Evolutionary conservation across 2,329 filamentous ascomycete genomes (phyloP).

Genomic region (Exophiala mesophila): DNA sequence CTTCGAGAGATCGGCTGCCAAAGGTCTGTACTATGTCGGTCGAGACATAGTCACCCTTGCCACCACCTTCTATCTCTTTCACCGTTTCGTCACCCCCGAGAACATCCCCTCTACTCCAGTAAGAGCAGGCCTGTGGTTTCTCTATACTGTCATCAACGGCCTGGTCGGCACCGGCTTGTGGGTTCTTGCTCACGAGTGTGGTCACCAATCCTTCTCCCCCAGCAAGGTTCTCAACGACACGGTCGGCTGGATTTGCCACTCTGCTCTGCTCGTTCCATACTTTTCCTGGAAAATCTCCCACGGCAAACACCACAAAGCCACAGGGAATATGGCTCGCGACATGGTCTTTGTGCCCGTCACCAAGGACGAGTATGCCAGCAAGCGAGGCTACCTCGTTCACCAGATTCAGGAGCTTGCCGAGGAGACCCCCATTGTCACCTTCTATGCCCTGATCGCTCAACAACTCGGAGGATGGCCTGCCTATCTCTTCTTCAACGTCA

Average conservation of each 20-base stretch:
- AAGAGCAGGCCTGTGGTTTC: conserved; percentile 61
- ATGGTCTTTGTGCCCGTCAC: conserved; percentile 99
- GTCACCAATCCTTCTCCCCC: conserved; percentile 93
- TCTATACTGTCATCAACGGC: conserved; percentile 78
- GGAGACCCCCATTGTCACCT: conserved; percentile 84
- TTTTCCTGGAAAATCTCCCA: conserved; percentile 99
- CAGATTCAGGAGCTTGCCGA: conserved; percentile 86
- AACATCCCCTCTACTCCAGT: conserved; percentile 64
- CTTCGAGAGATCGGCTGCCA: conserved; percentile 76
- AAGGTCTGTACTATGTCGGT: conserved; percentile 74
- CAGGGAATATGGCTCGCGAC: conserved; percentile 92
- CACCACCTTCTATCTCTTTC: conserved; percentile 77
- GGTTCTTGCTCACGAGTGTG: conserved; percentile 97
- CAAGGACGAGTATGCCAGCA: conserved; percentile 71
- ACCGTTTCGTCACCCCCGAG: conserved; percentile 86
- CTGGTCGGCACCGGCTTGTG: conserved; percentile 90
- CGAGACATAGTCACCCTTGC: conserved; percentile 71
- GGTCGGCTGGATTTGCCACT: conserved; percentile 88
- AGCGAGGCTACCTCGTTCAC: conserved; percentile 68
- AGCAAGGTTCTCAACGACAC: conserved; percentile 87
- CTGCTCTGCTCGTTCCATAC: conserved; percentile 84
- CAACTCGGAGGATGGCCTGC: conserved; percentile 90
- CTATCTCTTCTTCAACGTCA: conserved; percentile 88
- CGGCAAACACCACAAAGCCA: conserved; percentile 99
- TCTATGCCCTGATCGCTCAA: conserved; percentile 69